Base-by-base conservation (phyloP, 495 filamentous ascomycete species). In the Podospora sp. region DNA sequence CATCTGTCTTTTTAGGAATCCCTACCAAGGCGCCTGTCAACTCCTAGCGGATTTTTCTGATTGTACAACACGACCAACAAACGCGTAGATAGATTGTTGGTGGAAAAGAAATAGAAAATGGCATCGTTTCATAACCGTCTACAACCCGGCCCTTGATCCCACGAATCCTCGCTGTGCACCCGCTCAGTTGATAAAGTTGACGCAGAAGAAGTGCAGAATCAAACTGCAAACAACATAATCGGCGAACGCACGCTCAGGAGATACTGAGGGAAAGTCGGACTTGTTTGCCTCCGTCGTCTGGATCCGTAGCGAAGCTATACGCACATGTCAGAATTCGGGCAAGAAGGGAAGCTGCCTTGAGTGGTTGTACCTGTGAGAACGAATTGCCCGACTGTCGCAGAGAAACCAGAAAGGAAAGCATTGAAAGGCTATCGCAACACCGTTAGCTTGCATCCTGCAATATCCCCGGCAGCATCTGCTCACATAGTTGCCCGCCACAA, bases 181-280 rank as follows among this genome's bases (percentile, higher is more conserved):
- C 20, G n/a, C 16, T 80, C 81, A 98, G 85, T 99, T 99, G 82
- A 99, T 98, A 78, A 99, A 99, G 83, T 99, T 98, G 71, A 97
- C 90, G 80, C 95, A 99, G 85, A 99, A 98, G 83, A 98, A 96
- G 83, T 99, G 95, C 78, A 99, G 80, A 73, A 99, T 91, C 77
- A 99, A 73, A 76, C 93, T 97, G 73, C 93, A 94, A 65, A 97
- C 92, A 68, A 98, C 88, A 73, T 89, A 99, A 84, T 99, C 95
- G 71, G 95, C 95, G 78, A 99, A 99, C 18, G 95, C 96, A 76
- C 89, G 85, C 76, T 93, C 90, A 46, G 87, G 84, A 56, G 90
- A 92, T 68, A 91, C 87, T 16, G 77, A 79, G 53, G 83, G 80
- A 73, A 93, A 93, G 53, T 91, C 89, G 27, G 76, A 72, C 80